Base-by-base conservation (phyloP, 192 early-diverging fungal genomes). In the Coemansia sp. region DNA sequence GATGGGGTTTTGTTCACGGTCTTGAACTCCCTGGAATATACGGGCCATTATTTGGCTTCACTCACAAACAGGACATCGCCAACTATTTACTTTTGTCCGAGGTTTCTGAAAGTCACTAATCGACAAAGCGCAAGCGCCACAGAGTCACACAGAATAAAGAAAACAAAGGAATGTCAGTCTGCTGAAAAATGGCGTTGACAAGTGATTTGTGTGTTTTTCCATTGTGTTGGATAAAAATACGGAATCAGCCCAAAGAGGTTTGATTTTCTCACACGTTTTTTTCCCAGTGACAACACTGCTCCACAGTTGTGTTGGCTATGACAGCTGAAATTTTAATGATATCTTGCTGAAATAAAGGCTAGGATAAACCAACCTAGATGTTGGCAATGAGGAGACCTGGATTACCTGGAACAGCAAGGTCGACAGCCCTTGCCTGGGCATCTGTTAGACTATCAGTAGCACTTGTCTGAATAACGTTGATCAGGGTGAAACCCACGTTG, bases 401-500 rank as follows among this genome's bases (percentile, higher is more conserved):
- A 63, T 81, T 74, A 30, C 79, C 79, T n/a, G 79, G 79, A 19
- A 76, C 60, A 17, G 73, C 73, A 23, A 33, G 25, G 40, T 81
- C 74, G 1, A 58, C 61, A 8, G 74, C 79, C 55, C 50, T 62
- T 25, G 60, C 34, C 54, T 72, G 69, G 10, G 59, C 66, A 8
- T 64, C 70, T 11, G 50, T 11, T 9, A 75, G 74, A 19, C 68
- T 66, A 7, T 34, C 75, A 25, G 17, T 8, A 28, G 82, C 81
- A 31, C 65, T 77, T 44, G 60, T 31, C 42, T 64, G 48, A 25
- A 89, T 37, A 30, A 92, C 55, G 13, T 41, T 64, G 40, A 91
- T 65, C 22, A 59, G 73, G 3, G 80, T 53, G 75, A 84, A 91
- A 17, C 86, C 86, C 57, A 89, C 77, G 15, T 72, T 68, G 65